A percentile compares a stretch with the other conserved stretches of the same genome.
These are phyloP conservation scores for Bryoerythrophyllum caledonicum DNA, from an alignment of 225 moss, liverwort and hornwort genomes.

Conservation along the genomic window DNA sequence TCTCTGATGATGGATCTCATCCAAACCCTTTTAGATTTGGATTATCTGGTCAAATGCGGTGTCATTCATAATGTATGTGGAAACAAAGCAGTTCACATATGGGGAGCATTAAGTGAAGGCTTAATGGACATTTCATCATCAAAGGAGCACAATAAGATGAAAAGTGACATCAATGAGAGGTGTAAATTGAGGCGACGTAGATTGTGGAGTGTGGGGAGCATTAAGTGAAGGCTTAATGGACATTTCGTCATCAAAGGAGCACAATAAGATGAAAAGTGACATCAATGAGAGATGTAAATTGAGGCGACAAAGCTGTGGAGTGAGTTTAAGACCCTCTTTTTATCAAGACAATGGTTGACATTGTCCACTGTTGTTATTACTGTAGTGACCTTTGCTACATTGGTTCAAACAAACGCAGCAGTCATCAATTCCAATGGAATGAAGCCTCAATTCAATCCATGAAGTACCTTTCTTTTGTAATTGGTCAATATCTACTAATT, in stretches of 20 bases:
- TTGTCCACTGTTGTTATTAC: not conserved
- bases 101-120: not conserved
- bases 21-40: not conserved
- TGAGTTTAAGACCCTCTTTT: not conserved
- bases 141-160: not conserved
- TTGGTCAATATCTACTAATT: too few relatives aligned
- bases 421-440: not conserved
- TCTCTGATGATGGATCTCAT: not conserved
- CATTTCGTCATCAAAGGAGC: fast-evolving
- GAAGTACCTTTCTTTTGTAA: not conserved
- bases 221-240: fast-evolving
- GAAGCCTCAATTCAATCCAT: not conserved
- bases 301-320: not conserved
- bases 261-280: not conserved
- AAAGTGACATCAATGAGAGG: not conserved
- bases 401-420: not conserved
- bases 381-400: not conserved
- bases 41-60: fast-evolving
- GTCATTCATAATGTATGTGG: not conserved
- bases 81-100: too few relatives aligned
- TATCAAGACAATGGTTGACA: conserved; percentile 3
- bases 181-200: not conserved
- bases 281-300: not conserved
- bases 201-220: fast-evolving
- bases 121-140: fast-evolving